Base-by-base conservation (phyloP, 2,329 filamentous ascomycete species). In the Claviceps sp. region DNA sequence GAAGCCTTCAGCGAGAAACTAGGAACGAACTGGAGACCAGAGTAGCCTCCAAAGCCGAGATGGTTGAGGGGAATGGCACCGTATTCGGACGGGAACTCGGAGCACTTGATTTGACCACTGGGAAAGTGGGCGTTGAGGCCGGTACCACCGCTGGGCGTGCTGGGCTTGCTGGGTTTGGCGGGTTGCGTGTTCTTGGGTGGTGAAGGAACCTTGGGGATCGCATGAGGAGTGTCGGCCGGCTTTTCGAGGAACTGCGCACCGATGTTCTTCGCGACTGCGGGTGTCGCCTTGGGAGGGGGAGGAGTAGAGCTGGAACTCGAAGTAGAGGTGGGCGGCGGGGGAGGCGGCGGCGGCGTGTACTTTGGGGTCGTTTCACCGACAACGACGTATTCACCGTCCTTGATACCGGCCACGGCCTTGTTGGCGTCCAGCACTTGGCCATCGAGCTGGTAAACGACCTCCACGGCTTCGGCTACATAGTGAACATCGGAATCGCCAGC, bases 31-130 rank as follows among this genome's bases (percentile, higher is more conserved):
- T 95, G 89, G 55, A 96, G 75, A 63, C 89, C 88, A 58, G 80
- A 82, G 84, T 83, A 98, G 57, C 89, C 89, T 55, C 74, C 77
- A 7, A 88, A 71, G 17, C 76, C 74, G 26, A 90, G 75, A 74
- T 85, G 91, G 52, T 76, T 64, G 34, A 93, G 71, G 48, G 80
- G 51, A 46, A 95, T 63, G 1, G 90, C 85, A 59, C 93, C 93
- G 62, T 94, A 97, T 0, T 80, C 73, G 3, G 81, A 82, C 16
- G 90, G 90, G 73, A 96, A 95, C 1, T 74, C 64, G 56, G 67
- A 69, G 72, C 93, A 97, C 57, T 76, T 69, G 51, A 94, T 61
- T 59, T 81, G 68, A 54, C 87, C 87, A 66, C 84, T 84, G 13
- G 85, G 86, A 75, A 97, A 97, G 7, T 82, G 71, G 16, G 71